Evolutionary conservation across 805 yeast species (phyloP).

Genomic region (Candida pseudofarinosa): DNA sequence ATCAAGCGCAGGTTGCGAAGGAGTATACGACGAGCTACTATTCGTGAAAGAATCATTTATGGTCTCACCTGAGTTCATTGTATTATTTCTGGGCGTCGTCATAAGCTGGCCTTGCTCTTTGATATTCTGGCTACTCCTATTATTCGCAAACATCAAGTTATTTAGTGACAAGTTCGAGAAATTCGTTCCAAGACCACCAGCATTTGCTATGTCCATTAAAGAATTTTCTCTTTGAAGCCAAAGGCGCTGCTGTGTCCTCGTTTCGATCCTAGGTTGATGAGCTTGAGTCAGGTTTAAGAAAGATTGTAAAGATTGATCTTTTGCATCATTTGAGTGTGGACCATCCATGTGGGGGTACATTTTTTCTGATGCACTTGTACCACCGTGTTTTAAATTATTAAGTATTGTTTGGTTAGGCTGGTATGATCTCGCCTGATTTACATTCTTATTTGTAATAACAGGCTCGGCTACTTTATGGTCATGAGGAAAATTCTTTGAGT

Average conservation of each 20-base stretch:
- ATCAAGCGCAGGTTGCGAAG: conserved; percentile 1
- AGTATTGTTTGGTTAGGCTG: conserved; percentile 41
- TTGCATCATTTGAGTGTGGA: conserved; percentile 7
- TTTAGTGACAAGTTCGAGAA: conserved; percentile 37
- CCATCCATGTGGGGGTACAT: neutral
- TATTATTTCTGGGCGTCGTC: conserved; percentile 8
- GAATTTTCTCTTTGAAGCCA: conserved; percentile 83
- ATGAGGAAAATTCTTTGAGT: conserved; percentile 2
- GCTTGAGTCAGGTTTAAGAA: conserved; percentile 1
- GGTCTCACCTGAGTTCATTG: neutral
- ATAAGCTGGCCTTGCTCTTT: conserved; percentile 8
- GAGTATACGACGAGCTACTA: neutral
- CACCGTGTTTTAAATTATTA: conserved; percentile 38
- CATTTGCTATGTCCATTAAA: conserved; percentile 49
- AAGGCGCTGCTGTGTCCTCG: conserved; percentile 77
- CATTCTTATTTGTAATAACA: conserved; percentile 27
- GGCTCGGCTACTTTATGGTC: conserved; percentile 24
- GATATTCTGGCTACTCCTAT: conserved; percentile 20
- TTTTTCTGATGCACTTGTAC: conserved; percentile 13
- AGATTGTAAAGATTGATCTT: conserved; percentile 12
- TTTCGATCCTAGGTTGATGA: conserved; percentile 31
- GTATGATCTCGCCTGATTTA: conserved; percentile 33
- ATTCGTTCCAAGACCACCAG: conserved; percentile 29
- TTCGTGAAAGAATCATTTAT: neutral
- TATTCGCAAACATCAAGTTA: conserved; percentile 36